Conservation (phyloP, 106 monocot genomes). For the Alisma plantagoaquatica region DNA sequence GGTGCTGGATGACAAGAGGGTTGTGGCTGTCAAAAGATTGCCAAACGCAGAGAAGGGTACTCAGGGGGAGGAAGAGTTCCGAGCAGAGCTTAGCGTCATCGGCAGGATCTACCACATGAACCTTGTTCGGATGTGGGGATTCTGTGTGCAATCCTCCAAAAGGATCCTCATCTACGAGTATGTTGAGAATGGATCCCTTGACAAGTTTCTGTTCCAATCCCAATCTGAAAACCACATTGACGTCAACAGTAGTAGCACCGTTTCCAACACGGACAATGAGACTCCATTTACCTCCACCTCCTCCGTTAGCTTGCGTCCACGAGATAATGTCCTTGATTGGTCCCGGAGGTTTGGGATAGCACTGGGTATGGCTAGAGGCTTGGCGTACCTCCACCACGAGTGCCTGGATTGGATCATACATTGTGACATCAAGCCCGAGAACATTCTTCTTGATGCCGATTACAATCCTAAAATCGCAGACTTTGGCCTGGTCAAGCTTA, state of each 20-base stretch:
- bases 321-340: constrained; percentile 38
- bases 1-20: constrained; percentile 6
- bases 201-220: constrained; percentile 56
- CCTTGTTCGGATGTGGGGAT: constrained; percentile 81
- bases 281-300: too few species aligned
- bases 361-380: constrained; percentile 61
- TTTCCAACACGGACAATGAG: too few species aligned
- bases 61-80: constrained; percentile 59
- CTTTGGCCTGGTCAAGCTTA: constrained; percentile 68
- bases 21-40: constrained; percentile 6
- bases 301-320: too few species aligned
- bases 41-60: neutral
- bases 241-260: too few species aligned
- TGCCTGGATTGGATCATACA: constrained; percentile 90
- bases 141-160: constrained; percentile 68
- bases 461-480: constrained; percentile 87
- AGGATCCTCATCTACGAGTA: constrained; percentile 81
- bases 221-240: too few species aligned
- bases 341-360: constrained; percentile 61
- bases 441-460: constrained; percentile 68
- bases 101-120: constrained; percentile 89
- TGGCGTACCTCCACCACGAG: constrained; percentile 84
- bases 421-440: constrained; percentile 89
- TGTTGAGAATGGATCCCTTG: constrained; percentile 67
- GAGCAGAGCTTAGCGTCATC: constrained; percentile 74